These are phyloP conservation scores for Populus hybrid DNA, from an alignment of 441 rosid species.

Conservation along the genomic window DNA sequence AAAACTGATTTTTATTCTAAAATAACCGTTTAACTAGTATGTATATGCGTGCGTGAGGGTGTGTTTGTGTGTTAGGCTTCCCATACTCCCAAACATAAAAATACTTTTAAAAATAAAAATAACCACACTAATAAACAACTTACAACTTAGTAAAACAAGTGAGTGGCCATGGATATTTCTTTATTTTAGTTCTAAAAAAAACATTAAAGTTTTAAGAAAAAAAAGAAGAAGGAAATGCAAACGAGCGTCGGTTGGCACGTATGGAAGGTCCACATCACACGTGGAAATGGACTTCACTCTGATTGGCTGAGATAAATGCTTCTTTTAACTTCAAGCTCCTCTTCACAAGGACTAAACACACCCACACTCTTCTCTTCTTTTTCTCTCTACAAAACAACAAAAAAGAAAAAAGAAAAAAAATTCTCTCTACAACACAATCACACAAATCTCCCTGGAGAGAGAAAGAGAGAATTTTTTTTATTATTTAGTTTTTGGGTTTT, in stretches of 20 bases:
- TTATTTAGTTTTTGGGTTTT: neutral
- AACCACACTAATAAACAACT: too few relatives aligned
- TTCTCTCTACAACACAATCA: neutral
- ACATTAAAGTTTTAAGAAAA: too few relatives aligned
- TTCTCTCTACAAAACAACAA: slow-evolving; percentile 2
- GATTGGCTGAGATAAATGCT: slow-evolving; percentile 31
- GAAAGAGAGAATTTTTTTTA: neutral
- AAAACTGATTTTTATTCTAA: too few relatives aligned
- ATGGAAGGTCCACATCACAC: slow-evolving; percentile 40
- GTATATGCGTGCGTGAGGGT: rapidly evolving
- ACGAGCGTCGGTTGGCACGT: slow-evolving; percentile 80
- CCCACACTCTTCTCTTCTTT: neutral
- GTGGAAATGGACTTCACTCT: slow-evolving; percentile 37
- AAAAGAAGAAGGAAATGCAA: neutral
- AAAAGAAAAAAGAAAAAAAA: neutral
- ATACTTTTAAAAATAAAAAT: too few relatives aligned
- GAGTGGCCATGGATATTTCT: too few relatives aligned
- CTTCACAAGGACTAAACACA: neutral
- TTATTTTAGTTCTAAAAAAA: too few relatives aligned
- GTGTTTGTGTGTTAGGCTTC: too few relatives aligned
- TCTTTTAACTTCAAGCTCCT: slow-evolving; percentile 25
- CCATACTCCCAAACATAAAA: too few relatives aligned
- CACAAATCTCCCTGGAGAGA: neutral
- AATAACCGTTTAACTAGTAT: too few relatives aligned
- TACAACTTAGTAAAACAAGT: too few relatives aligned